Evolutionary conservation across 257 asterid species (phyloP), one percentile per base, ranked within the genome.

Genomic region (Solanum chilense): DNA sequence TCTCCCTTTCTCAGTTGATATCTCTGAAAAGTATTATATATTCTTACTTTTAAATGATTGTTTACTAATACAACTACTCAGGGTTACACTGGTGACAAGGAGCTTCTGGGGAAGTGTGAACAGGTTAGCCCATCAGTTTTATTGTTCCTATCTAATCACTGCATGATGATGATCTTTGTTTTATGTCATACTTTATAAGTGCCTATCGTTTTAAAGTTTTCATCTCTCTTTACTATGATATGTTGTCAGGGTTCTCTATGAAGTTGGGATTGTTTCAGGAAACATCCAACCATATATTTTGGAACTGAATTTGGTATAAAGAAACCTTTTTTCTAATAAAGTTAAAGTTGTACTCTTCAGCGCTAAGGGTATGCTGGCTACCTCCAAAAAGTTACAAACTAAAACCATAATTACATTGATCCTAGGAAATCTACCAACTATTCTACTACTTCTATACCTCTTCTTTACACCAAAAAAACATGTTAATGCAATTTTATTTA

Each of bases 101-200:
- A 95, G 66, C 90, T 74, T 84, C 92, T 97, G 92, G 99, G 99
- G 83, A 97, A 95, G 93, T 97, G 99, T 82, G 99, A 97, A 92
- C 99, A 91, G 99, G 99, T 97, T 37, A 41, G 94, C 87, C 80
- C 86, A 75, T 49, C 66, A 77, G 74, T 44, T 27, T 47, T 31
- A 20, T 21, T 73, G 60, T 49, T 39, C 45, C 87, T 84, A 27
- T 84, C 39, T 84, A 25, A 70, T 62, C 41, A 10, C 42, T 49
- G 42, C 68, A 80, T 29, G 85, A 6, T 29, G 44, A 80, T 27
- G 85, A 9, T 49, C 29, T 47, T 80, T 29, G 44, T 47, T 80
- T 80, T 80, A 49, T 80, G 69, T 47, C 14, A 78, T 45, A 44
- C 6, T 64, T 44, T 84, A 39, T 64, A 39, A 12, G 27, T 84